Percentiles rank a stretch among this genome's conserved stretches.
Evolutionary conservation across 306 rosid species (phyloP).

Genomic region (Rosa lucieae): DNA sequence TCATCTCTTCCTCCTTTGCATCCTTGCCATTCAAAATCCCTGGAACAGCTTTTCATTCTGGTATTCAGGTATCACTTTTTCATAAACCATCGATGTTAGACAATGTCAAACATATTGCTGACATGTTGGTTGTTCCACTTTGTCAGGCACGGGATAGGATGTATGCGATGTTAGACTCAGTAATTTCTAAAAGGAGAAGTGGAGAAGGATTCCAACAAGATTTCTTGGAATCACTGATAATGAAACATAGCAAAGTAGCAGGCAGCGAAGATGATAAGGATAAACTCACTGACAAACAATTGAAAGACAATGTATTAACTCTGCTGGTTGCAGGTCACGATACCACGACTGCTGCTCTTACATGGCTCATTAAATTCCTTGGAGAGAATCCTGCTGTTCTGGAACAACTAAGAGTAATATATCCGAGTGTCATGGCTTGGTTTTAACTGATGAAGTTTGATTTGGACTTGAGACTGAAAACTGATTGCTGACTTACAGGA

Average conservation of each 20-base stretch:
- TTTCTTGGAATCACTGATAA: constrained; percentile 69
- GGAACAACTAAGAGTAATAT: constrained; percentile 60
- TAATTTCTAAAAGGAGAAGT: constrained; percentile 52
- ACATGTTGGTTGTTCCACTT: neutral
- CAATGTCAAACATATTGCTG: neutral
- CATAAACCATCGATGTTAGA: neutral
- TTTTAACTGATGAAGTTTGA: neutral
- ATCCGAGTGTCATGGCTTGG: neutral
- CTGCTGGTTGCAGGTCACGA: constrained; percentile 88
- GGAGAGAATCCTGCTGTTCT: constrained; percentile 68
- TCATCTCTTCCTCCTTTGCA: constrained; percentile 80
- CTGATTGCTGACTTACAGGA: constrained; percentile 45
- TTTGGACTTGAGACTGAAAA: neutral
- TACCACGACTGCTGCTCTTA: constrained; percentile 90
- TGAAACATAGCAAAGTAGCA: constrained; percentile 56
- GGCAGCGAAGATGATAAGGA: constrained; percentile 47
- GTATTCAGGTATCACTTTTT: constrained; percentile 60
- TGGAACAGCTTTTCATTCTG: constrained; percentile 71
- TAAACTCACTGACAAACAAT: constrained; percentile 68
- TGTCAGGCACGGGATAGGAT: constrained; percentile 77
- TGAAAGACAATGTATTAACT: constrained; percentile 81
- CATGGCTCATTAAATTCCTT: constrained; percentile 81
- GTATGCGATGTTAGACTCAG: constrained; percentile 74
- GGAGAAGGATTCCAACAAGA: constrained; percentile 68
- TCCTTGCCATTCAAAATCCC: constrained; percentile 83